These are phyloP conservation scores for Cicer judaicum DNA, from an alignment of 306 rosid species.

Conservation along the genomic window DNA sequence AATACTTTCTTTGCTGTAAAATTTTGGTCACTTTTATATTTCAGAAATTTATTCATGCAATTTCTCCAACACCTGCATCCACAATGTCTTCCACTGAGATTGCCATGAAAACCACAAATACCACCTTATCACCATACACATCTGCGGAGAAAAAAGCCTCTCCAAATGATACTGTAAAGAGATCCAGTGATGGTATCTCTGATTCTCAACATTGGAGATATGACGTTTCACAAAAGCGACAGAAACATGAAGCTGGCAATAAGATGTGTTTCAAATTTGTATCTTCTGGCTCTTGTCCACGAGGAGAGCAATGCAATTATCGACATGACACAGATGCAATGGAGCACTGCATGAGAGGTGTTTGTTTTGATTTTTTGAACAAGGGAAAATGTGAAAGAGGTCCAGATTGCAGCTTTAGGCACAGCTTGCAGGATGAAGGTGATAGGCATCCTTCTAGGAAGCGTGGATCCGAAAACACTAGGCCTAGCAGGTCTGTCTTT, in stretches of 20 bases:
- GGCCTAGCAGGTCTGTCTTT: slow-evolving; percentile 59
- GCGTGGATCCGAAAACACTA: slow-evolving; percentile 59
- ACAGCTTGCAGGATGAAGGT: slow-evolving; percentile 73
- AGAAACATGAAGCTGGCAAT: slow-evolving; percentile 68
- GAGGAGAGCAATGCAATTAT: slow-evolving; percentile 82
- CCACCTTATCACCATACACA: slow-evolving; percentile 80
- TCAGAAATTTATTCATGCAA: slow-evolving; percentile 97
- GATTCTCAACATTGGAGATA: slow-evolving; percentile 97
- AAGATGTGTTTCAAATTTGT: slow-evolving; percentile 84
- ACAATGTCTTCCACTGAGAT: slow-evolving; percentile 81
- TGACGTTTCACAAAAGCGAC: slow-evolving; percentile 86
- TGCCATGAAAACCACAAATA: slow-evolving; percentile 66
- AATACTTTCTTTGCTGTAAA: slow-evolving; percentile 35
- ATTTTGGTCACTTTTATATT: slow-evolving; percentile 41
- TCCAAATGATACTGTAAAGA: slow-evolving; percentile 62
- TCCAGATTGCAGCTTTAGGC: slow-evolving; percentile 86
- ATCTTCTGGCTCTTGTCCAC: slow-evolving; percentile 87
- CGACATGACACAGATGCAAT: slow-evolving; percentile 82
- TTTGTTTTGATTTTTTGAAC: slow-evolving; percentile 89
- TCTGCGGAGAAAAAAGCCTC: slow-evolving; percentile 46
- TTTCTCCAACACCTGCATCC: slow-evolving; percentile 93
- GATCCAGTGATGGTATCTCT: slow-evolving; percentile 57
- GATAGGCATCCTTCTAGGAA: slow-evolving; percentile 57
- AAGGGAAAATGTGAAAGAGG: slow-evolving; percentile 95
- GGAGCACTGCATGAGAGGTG: slow-evolving; percentile 81